Conservation (phyloP, 495 filamentous ascomycete genomes). For the Aspergillus heteromorphus region DNA sequence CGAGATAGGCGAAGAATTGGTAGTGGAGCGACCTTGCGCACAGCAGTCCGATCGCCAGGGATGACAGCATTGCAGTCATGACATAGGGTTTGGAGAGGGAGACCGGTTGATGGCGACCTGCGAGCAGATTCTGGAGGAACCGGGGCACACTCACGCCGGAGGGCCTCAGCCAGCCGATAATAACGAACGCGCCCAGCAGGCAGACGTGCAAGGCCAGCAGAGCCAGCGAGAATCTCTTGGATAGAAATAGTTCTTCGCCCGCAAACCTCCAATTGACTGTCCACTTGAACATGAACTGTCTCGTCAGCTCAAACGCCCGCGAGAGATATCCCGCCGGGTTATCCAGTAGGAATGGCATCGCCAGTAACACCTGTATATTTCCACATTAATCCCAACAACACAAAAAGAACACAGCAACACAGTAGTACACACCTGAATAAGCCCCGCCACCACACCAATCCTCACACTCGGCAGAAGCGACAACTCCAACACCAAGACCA, state of each 20-base stretch:
- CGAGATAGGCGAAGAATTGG: conserved; percentile 92
- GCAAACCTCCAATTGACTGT: conserved; percentile 98
- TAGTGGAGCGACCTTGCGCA: conserved; percentile 92
- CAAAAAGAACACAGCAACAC: no score
- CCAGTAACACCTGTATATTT: conserved; percentile 59
- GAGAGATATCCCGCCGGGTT: conserved; percentile 68
- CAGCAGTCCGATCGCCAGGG: conserved; percentile 78
- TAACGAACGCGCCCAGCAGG: conserved; percentile 57
- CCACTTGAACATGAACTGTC: conserved; percentile 93
- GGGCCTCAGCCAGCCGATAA: conserved; percentile 53
- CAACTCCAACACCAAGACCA: conserved; percentile 64
- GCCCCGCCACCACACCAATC: conserved; percentile 63
- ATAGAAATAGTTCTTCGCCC: conserved; percentile 75
- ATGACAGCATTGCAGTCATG: conserved; percentile 70
- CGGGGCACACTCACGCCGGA: conserved; percentile 38
- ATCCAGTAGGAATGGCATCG: conserved; percentile 65
- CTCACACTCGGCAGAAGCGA: conserved; percentile 57
- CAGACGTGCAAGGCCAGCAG: conserved; percentile 65
- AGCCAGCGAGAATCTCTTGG: conserved; percentile 60
- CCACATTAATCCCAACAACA: not conserved
- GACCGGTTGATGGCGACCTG: conserved; percentile 49
- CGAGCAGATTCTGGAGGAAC: conserved; percentile 48
- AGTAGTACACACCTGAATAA: conserved; percentile 57
- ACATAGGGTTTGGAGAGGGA: conserved; percentile 69
- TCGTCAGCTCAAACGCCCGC: conserved; percentile 81